Evolutionary conservation across 2,329 filamentous ascomycete species (phyloP).

Genomic region (Apiospora malaysiana): DNA sequence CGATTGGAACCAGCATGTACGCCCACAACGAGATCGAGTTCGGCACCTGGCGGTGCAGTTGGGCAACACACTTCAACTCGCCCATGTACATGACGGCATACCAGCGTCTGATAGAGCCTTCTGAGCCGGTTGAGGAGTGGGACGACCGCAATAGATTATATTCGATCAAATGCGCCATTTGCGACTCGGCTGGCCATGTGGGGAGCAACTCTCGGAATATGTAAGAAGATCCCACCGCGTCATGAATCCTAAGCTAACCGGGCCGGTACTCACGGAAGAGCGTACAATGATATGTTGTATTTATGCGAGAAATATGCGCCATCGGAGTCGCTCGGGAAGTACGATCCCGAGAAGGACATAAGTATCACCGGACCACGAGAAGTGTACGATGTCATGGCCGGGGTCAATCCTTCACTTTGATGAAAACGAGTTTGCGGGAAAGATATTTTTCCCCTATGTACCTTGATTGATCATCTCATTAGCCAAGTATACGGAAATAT

Average conservation of each 20-base stretch:
- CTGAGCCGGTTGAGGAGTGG: constrained; percentile 38
- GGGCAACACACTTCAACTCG: constrained; percentile 20
- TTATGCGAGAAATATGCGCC: constrained; percentile 45
- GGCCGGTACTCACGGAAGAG: constrained; percentile 31
- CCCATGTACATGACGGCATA: constrained; percentile 26
- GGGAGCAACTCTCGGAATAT: not conserved
- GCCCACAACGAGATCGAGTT: constrained; percentile 24
- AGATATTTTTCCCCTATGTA: not conserved
- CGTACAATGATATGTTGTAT: constrained; percentile 45
- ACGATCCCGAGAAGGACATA: constrained; percentile 38
- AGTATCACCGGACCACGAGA: constrained; percentile 24
- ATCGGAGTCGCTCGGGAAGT: constrained; percentile 37
- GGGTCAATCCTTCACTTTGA: not conserved
- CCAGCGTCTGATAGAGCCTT: not conserved
- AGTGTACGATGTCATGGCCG: not conserved
- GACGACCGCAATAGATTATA: constrained; percentile 40
- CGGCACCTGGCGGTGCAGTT: constrained; percentile 21
- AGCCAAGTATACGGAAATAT: not conserved
- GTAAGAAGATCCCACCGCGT: not conserved
- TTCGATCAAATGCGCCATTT: constrained; percentile 13
- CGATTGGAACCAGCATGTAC: constrained; percentile 34
- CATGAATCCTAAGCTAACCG: not conserved
- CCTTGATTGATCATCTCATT: not conserved
- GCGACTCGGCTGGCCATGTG: not conserved
- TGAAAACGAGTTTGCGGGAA: not conserved